Percentiles rank a stretch among this genome's conserved stretches.
Evolutionary conservation across 2,329 filamentous ascomycete species (phyloP).

Genomic region (Lizonia empirigonia): DNA sequence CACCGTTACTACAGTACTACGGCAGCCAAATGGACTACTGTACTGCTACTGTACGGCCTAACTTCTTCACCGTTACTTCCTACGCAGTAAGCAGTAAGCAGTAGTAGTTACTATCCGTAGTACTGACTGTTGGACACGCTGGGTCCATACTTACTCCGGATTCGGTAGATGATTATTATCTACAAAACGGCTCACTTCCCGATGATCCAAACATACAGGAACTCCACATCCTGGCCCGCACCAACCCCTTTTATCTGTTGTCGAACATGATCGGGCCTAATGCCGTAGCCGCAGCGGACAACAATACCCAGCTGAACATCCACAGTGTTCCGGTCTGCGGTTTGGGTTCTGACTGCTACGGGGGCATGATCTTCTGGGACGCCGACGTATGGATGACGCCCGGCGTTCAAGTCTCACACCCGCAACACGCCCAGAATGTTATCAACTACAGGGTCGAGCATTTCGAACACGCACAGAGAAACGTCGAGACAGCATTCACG

Average conservation of each 20-base stretch:
- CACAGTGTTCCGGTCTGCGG: conserved; percentile 73
- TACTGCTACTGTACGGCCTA: too few species aligned
- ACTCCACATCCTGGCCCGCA: conserved; percentile 60
- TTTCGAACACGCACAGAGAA: conserved; percentile 64
- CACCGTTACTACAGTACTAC: too few species aligned
- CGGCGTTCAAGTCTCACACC: conserved; percentile 67
- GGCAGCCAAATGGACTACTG: too few species aligned
- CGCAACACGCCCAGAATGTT: conserved; percentile 66
- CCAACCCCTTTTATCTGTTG: conserved; percentile 62
- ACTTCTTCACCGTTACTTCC: too few species aligned
- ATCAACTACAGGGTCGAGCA: conserved; percentile 67
- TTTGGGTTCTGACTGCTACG: conserved; percentile 70
- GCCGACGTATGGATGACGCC: conserved; percentile 72
- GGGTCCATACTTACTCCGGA: conserved; percentile 65
- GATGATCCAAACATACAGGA: conserved; percentile 62
- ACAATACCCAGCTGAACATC: conserved; percentile 60
- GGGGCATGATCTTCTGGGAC: conserved; percentile 69
- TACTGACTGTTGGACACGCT: too few species aligned
- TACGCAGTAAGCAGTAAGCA: too few species aligned
- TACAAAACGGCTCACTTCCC: conserved; percentile 63
- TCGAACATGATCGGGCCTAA: conserved; percentile 62
- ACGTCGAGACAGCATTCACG: conserved; percentile 60
- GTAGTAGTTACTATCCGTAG: too few species aligned
- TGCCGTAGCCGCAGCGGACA: conserved; percentile 56
- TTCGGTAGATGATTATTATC: conserved; percentile 67